Evolutionary conservation across 2,329 filamentous ascomycete species (phyloP).

Genomic region (Trichothecium sympodiale): DNA sequence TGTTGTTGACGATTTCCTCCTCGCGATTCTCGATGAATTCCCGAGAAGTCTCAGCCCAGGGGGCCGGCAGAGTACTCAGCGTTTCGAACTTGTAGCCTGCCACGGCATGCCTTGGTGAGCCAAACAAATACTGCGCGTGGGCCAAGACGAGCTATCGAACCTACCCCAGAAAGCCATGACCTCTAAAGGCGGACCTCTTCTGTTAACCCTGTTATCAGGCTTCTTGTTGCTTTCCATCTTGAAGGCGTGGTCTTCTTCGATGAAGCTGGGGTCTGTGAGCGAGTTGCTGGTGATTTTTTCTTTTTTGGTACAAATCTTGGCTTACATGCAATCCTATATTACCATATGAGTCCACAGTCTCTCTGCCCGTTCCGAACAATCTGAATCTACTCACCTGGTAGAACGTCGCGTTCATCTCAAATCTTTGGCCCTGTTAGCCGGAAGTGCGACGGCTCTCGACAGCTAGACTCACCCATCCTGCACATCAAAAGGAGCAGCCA

Average conservation of each 20-base stretch:
- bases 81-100: conserved; percentile 95
- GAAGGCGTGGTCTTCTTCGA: conserved; percentile 78
- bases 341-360: too few species aligned
- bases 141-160: conserved; percentile 1
- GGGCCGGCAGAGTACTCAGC: conserved; percentile 60
- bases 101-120: too few species aligned
- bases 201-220: conserved; percentile 14
- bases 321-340: conserved; percentile 42
- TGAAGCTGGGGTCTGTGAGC: conserved; percentile 52
- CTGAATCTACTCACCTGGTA: too few species aligned
- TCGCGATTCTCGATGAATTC: conserved; percentile 71
- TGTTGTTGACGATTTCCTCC: conserved; percentile 66
- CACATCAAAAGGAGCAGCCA: conserved; percentile 73
- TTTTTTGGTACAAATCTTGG: not conserved
- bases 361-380: too few species aligned
- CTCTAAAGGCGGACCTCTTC: conserved; percentile 48
- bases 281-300: conserved; percentile 3
- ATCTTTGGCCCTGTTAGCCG: conserved; percentile 37
- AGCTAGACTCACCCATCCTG: conserved; percentile 54
- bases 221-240: conserved; percentile 44
- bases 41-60: conserved; percentile 62
- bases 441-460: conserved; percentile 3
- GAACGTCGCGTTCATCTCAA: conserved; percentile 90
- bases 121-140: too few species aligned
- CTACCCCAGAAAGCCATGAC: conserved; percentile 89